Evolutionary conservation across 768 basidiomycete species (phyloP).

Genomic region (Candolleomyces eurysporus): DNA sequence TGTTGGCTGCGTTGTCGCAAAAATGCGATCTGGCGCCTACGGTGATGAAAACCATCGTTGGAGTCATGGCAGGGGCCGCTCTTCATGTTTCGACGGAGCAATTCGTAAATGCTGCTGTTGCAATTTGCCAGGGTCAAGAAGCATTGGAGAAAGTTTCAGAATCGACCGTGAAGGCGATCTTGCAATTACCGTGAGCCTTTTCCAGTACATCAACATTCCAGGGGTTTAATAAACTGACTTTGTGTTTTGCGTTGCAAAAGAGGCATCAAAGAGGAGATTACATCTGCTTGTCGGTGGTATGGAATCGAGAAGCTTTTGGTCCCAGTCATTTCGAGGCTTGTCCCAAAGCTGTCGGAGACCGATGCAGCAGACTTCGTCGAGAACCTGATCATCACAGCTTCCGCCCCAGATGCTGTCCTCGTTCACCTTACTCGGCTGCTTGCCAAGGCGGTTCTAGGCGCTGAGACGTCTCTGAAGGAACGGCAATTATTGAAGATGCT

Average conservation of each 20-base stretch:
- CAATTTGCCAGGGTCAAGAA: constrained; percentile 64
- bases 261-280: constrained; percentile 45
- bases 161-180: constrained; percentile 37
- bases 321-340: constrained; percentile 46
- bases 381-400: constrained; percentile 31
- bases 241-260: constrained; percentile 27
- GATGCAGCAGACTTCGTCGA: constrained; percentile 32
- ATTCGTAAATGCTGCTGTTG: constrained; percentile 61
- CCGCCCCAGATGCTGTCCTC: constrained; percentile 31
- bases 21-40: constrained; percentile 56
- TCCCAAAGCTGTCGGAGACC: constrained; percentile 37
- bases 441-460: constrained; percentile 22
- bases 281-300: constrained; percentile 40
- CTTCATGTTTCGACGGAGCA: constrained; percentile 50
- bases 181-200: constrained; percentile 48
- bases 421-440: constrained; percentile 28
- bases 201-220: background rate
- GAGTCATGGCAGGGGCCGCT: constrained; percentile 51
- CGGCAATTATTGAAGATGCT: constrained; percentile 52
- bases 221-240: background rate
- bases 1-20: constrained; percentile 68
- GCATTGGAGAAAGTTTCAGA: constrained; percentile 47
- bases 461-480: constrained; percentile 21
- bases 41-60: constrained; percentile 60
- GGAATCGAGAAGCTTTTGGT: constrained; percentile 57